These are phyloP conservation scores for Agastache rugosa DNA, from an alignment of 257 asterid genomes.

Conservation along the genomic window DNA sequence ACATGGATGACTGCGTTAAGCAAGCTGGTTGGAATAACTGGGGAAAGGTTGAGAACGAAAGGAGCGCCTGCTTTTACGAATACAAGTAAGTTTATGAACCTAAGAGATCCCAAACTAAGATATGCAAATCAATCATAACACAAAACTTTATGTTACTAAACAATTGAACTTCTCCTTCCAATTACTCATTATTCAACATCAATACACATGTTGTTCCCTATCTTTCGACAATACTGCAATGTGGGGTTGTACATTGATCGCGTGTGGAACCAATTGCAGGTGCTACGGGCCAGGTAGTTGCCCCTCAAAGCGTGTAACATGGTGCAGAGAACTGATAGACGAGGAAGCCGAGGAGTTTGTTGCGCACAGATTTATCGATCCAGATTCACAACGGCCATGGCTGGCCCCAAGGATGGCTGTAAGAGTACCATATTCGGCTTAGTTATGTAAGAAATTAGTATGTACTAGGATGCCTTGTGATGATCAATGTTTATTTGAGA, in stretches of 20 bases:
- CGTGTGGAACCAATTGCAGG: constrained; percentile 48
- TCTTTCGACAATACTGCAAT: background rate
- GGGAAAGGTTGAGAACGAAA: constrained; percentile 91
- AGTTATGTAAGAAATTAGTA: constrained; percentile 24
- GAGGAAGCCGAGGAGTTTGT: constrained; percentile 85
- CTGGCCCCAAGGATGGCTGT: constrained; percentile 73
- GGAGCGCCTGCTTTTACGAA: constrained; percentile 96
- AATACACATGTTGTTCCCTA: too few relatives aligned
- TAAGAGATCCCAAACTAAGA: background rate
- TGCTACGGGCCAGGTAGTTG: constrained; percentile 90
- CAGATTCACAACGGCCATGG: constrained; percentile 80
- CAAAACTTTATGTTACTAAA: too few relatives aligned
- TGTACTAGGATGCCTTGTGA: constrained; percentile 6
- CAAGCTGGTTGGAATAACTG: constrained; percentile 93
- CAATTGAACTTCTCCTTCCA: too few relatives aligned
- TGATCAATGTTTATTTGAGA: constrained; percentile 9
- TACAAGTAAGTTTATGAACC: constrained; percentile 60
- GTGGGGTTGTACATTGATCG: background rate
- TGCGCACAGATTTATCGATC: constrained; percentile 72
- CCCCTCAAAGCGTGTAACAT: constrained; percentile 75
- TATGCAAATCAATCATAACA: too few relatives aligned
- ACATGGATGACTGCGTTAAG: constrained; percentile 77
- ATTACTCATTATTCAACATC: too few relatives aligned
- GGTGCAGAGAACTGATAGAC: constrained; percentile 89
- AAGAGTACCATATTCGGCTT: constrained; percentile 77